Evolutionary conservation across 2,329 filamentous ascomycete species (phyloP).

Genomic region (Aspergillus calidoustus): DNA sequence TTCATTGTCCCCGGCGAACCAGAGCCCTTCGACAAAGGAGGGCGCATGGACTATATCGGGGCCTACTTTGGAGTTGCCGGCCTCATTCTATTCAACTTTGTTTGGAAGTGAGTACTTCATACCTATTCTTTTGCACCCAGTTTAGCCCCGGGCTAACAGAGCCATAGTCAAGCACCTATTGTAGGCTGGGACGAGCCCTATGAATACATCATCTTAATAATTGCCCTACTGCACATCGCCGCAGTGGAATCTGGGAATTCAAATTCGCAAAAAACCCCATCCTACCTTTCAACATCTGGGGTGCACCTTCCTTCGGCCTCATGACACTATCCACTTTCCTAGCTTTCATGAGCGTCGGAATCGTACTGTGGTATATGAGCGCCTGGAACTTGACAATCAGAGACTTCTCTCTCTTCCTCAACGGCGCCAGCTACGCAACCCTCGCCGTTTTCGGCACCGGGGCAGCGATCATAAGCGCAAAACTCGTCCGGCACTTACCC

Average conservation of each 20-base stretch:
- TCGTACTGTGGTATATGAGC: constrained; percentile 40
- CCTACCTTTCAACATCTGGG: constrained; percentile 22
- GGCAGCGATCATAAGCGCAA: constrained; percentile 36
- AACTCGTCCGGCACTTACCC: constrained; percentile 24
- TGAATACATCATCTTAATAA: constrained; percentile 49
- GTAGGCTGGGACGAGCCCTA: constrained; percentile 53
- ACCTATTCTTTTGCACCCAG: too few relatives aligned
- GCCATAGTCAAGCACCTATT: constrained; percentile 44
- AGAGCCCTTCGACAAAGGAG: constrained; percentile 21
- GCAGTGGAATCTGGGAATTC: constrained; percentile 13
- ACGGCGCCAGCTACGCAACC: constrained; percentile 26
- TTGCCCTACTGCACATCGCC: constrained; percentile 48
- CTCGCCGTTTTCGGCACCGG: not conserved
- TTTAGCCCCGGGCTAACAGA: too few relatives aligned
- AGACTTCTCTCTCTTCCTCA: constrained; percentile 22
- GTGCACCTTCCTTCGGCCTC: constrained; percentile 38
- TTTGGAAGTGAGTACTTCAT: constrained; percentile 48
- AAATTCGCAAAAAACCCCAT: constrained; percentile 11
- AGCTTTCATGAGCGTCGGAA: constrained; percentile 36
- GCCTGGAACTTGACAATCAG: constrained; percentile 24
- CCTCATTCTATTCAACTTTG: constrained; percentile 53
- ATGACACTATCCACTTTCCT: constrained; percentile 19
- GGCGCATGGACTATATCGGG: constrained; percentile 50
- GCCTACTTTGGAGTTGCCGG: constrained; percentile 51
- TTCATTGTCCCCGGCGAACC: constrained; percentile 38